Base-by-base conservation (phyloP, 768 basidiomycete species). In the Lactifluus rugatus region DNA sequence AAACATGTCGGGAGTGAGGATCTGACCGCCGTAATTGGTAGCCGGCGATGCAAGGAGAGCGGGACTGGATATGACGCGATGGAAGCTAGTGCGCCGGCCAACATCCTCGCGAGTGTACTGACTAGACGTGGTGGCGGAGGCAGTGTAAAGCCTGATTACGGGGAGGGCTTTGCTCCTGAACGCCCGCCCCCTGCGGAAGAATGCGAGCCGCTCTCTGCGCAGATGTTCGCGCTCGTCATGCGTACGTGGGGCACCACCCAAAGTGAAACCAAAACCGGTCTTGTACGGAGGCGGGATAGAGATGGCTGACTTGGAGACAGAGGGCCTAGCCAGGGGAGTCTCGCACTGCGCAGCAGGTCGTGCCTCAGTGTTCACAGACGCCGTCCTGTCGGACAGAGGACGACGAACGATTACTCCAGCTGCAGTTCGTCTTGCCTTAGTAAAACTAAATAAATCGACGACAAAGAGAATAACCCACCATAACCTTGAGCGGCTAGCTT, bases 171-270 rank as follows among this genome's bases (percentile, higher is more conserved):
- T 46, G 28, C 25, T 41, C 19, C 28, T 39, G 36, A 14, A 47
- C 1, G 26, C 49, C 8, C 54, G 31, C 5, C 8, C 44, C 49
- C 49, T 55, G 44, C 59, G 31, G 23, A 34, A 41, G 45, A 60
- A 60, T 9, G 59, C 59, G 34, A 60, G 53, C 25, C 59, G 59
- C 28, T 56, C 59, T 26, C 46, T 56, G 44, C 45, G 44, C 25
- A 60, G 54, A 47, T 28, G 28, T n/a, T 60, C 37, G 45, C 59
- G 54, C n/a, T 52, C 54, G 25, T 60, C 46, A 8, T 54, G 49
- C 2, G 45, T 47, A 25, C 49, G 54, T 1, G 36, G 45, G 45
- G 45, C 19, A 26, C 48, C 44, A 14, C 49, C n/a, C 9, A 26
- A 26, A 28, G 25, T 32, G 21, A 60, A 60, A 37, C 59, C 59